Percentiles rank a stretch among this genome's conserved stretches.
Conservation (phyloP, 2,329 filamentous ascomycete genomes). For the Huntiella omanensis region DNA sequence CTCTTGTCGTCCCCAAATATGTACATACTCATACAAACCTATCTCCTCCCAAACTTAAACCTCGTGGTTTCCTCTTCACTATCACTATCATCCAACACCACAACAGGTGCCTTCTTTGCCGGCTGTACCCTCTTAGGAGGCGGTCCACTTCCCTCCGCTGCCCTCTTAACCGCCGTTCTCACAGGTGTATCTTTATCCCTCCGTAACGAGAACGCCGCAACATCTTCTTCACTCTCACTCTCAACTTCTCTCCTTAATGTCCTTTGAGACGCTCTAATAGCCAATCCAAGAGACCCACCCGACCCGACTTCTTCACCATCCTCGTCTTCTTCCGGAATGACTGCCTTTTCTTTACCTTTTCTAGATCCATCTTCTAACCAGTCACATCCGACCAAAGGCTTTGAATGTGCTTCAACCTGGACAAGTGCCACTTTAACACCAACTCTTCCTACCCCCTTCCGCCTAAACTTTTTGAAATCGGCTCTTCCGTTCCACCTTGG, state of each 20-base stretch:
- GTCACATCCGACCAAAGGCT: slow-evolving; percentile 58
- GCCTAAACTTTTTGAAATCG: slow-evolving; percentile 83
- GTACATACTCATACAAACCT: background rate
- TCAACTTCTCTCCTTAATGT: background rate
- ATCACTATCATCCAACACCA: slow-evolving; percentile 23
- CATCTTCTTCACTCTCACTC: background rate
- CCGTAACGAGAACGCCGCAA: too few relatives aligned
- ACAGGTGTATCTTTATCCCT: background rate
- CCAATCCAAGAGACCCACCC: background rate
- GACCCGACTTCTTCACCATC: slow-evolving; percentile 13
- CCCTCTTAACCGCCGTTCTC: slow-evolving; percentile 1
- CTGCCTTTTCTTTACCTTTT: background rate
- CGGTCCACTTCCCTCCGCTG: background rate
- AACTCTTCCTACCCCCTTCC: slow-evolving; percentile 29
- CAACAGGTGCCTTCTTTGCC: slow-evolving; percentile 16
- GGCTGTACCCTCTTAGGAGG: slow-evolving; percentile 15
- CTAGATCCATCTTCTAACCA: slow-evolving; percentile 39
- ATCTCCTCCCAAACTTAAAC: slow-evolving; percentile 34
- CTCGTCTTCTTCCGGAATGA: slow-evolving; percentile 12
- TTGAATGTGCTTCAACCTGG: slow-evolving; percentile 51
- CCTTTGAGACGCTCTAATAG: background rate
- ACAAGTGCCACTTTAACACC: slow-evolving; percentile 25
- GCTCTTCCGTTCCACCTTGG: slow-evolving; percentile 81
- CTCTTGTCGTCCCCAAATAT: background rate
- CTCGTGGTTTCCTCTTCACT: slow-evolving; percentile 35